Evolutionary conservation across 1,284 basidiomycete genomes (phyloP), one percentile per base, ranked within the genome.

Genomic region (Pterulicium gracile): DNA sequence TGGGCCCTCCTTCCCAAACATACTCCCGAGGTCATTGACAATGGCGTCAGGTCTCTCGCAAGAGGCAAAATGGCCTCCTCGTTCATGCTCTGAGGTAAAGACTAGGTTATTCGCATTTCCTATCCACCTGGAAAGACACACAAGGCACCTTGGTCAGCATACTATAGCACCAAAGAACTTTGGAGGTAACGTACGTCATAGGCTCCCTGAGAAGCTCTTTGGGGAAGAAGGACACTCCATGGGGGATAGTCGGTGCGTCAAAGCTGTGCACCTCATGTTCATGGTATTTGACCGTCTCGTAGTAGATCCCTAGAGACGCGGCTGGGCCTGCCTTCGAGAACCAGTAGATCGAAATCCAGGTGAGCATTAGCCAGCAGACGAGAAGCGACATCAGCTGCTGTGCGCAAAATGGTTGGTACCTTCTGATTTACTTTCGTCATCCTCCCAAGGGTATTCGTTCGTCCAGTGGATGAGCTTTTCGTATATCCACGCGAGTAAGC

Each of bases 401-500:
- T n/a, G n/a, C n/a, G n/a, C n/a, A n/a, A n/a, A n/a, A n/a, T n/a
- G n/a, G n/a, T n/a, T n/a, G n/a, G n/a, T n/a, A n/a, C n/a, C n/a
- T n/a, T n/a, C n/a, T n/a, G n/a, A n/a, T 5, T 54, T 24, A 72
- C 68, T 60, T 57, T 70, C 67, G 20, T 76, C 74, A 46, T 75
- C 70, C 21, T 63, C 59, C 75, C 74, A 77, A 1, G 60, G 58
- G 50, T 76, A 77, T 1, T 54, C 51, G 24, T 75, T 70, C 0
- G 69, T 63, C 72, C 73, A 77, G 10, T 60, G 52, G 14, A 66
- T 58, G 10, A 76, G 52, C 54, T 79, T 77, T 53, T 78, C 75
- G 44, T 75, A 74, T 36, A 79, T 71, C 73, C 76, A 79, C 2
- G 73, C 72, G 3, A 79, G 62, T 35, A 79, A 57, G 1, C 73